Base-by-base conservation (phyloP, 2,329 filamentous ascomycete genomes). In the Mycogone perniciosa region DNA sequence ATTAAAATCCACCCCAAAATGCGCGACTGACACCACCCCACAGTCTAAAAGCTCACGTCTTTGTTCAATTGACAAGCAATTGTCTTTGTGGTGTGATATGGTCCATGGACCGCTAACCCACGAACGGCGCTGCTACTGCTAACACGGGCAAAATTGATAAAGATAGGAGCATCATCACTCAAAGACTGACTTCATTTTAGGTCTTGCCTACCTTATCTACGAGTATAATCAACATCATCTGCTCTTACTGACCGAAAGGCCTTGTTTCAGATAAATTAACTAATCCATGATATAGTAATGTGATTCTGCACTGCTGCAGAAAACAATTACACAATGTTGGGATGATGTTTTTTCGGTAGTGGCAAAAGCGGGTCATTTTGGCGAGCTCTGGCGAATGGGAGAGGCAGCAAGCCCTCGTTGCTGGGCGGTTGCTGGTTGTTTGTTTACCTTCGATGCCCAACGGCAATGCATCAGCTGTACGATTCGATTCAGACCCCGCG, bases 391-490 rank as follows among this genome's bases (percentile, higher is more conserved):
- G 33, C 50, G 35, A 53, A 53, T 53, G 9, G 10, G 7, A 11
- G 8, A 5, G 20, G 37, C 2, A 13, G 4, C 5, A 44, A 38
- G 7, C 8, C 11, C 10, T 26, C 54, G 58, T 60, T 60, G 58
- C 58, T 55, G 52, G 57, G 58, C 50, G 44, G 58, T 52, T 48
- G 39, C 50, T 42, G 44, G 52, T 33, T 54, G 52, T 59, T 60
- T 60, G 57, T 60, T 60, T 60, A 60, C 57, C 43, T 56, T 48
- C 38, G 49, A 46, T 44, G 48, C 48, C 52, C 40, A 53, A 44
- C 43, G 30, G 46, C 40, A 45, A 47, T 43, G 45, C 43, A 51
- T 33, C 48, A 31, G 38, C 43, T n/a, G 10, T n/a, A 42, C 40
- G 7, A 26, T 37, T 45, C 37, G 40, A 46, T 46, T 34, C 48